Conservation (phyloP, 2,329 filamentous ascomycete species). For the Ophiostoma ips region DNA sequence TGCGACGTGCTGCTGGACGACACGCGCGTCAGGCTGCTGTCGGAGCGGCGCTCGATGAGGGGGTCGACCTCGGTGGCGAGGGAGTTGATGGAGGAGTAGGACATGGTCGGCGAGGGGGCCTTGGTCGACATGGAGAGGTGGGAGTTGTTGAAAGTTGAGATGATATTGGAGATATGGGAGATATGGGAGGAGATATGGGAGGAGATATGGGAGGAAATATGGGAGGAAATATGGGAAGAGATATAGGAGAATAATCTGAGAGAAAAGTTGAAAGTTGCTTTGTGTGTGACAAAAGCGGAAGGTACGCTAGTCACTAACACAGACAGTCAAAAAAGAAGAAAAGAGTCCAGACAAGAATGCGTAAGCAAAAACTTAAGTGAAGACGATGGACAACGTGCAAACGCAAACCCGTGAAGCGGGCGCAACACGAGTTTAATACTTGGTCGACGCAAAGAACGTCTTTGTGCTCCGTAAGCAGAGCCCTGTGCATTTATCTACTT, state of each 20-base stretch:
- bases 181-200: neutral
- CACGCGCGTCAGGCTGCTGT: conserved; percentile 12
- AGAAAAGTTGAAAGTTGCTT: neutral
- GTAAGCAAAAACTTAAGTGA: too few relatives aligned
- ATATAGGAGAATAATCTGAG: neutral
- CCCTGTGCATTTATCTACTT: too few relatives aligned
- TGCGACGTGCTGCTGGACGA: conserved; percentile 8
- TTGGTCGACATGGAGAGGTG: too few relatives aligned
- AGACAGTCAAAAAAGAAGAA: neutral
- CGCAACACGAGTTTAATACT: too few relatives aligned
- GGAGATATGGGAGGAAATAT: neutral
- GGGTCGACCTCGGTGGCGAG: conserved; percentile 11
- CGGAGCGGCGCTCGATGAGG: conserved; percentile 13
- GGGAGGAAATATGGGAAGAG: neutral
- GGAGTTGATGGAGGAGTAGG: conserved; percentile 3
- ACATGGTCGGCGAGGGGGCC: conserved; percentile 1
- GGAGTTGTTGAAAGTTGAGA: neutral
- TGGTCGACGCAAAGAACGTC: too few relatives aligned
- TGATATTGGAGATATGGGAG: neutral
- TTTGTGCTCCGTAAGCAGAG: too few relatives aligned
- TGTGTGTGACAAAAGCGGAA: conserved; percentile 10
- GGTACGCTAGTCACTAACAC: conserved; percentile 13
- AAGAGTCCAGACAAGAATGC: neutral
- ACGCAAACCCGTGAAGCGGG: too few relatives aligned
- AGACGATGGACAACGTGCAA: too few relatives aligned